Percentiles rank a stretch among this genome's conserved stretches.
Conservation (phyloP, 345 rosid genomes). For the Iberis pinnata region DNA sequence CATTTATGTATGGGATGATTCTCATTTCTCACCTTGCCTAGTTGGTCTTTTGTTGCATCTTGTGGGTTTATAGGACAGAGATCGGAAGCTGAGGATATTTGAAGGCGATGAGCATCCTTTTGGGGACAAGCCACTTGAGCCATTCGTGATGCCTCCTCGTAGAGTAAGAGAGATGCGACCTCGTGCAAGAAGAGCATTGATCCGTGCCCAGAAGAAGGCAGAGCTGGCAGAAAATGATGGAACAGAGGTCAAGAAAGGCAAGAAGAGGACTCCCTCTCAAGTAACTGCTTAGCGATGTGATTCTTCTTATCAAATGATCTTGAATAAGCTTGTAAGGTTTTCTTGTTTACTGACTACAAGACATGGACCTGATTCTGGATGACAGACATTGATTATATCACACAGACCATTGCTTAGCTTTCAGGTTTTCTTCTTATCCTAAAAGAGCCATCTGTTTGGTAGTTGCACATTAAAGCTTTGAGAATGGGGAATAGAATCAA, state of each 20-base stretch:
- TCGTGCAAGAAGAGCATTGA: slow-evolving; percentile 81
- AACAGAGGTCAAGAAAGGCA: slow-evolving; percentile 42
- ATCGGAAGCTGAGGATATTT: slow-evolving; percentile 86
- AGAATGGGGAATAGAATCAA: not conserved
- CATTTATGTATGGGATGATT: not conserved
- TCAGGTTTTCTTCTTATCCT: not conserved
- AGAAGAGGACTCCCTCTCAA: slow-evolving; percentile 40
- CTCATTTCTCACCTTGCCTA: not conserved
- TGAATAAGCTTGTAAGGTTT: slow-evolving; percentile 10
- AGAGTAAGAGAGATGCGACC: slow-evolving; percentile 85
- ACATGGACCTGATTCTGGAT: slow-evolving; percentile 3
- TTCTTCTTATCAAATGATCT: slow-evolving; percentile 14
- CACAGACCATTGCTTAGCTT: too few species aligned
- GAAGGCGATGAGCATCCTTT: slow-evolving; percentile 80
- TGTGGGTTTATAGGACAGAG: slow-evolving; percentile 67
- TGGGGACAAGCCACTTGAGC: slow-evolving; percentile 61
- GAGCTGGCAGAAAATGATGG: slow-evolving; percentile 51
- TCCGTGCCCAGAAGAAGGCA: slow-evolving; percentile 81
- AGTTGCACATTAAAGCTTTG: not conserved
- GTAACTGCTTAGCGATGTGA: slow-evolving; percentile 26
- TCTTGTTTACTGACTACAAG: slow-evolving; percentile 14
- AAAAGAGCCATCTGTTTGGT: not conserved
- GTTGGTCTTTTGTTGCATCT: not conserved
- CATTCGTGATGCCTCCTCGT: slow-evolving; percentile 76
- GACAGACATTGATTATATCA: too few species aligned